Conservation (phyloP, 2,329 filamentous ascomycete genomes). For the Penicillium sp. region DNA sequence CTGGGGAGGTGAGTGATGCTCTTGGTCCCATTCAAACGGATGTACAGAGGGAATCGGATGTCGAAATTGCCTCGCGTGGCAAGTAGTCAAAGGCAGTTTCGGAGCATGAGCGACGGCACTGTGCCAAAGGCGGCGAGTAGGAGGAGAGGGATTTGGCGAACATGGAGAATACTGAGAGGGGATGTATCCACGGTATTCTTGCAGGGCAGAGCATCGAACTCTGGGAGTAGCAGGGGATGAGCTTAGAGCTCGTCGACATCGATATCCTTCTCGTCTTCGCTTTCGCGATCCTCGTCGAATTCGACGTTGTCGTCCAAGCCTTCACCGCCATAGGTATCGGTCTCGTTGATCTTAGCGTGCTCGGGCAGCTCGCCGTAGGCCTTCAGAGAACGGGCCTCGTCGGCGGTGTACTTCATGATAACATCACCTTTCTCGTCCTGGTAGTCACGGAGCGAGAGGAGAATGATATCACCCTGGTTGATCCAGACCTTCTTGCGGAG, state of each 20-base stretch:
- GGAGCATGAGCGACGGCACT: conserved; percentile 15
- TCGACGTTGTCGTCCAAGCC: conserved; percentile 98
- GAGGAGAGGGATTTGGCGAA: conserved; percentile 17
- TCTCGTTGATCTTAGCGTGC: conserved; percentile 99
- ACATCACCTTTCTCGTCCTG: conserved; percentile 93
- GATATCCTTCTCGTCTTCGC: conserved; percentile 71
- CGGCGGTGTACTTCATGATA: conserved; percentile 91
- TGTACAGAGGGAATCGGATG: conserved; percentile 10
- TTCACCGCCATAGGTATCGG: conserved; percentile 82
- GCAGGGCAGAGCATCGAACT: conserved; percentile 31
- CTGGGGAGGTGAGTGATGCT: conserved; percentile 6
- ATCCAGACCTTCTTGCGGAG: conserved; percentile 99
- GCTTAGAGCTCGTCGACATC: conserved; percentile 92
- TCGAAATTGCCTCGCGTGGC: conserved; percentile 4
- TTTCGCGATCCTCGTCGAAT: conserved; percentile 88
- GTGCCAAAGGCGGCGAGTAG: conserved; percentile 14
- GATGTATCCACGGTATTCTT: conserved; percentile 24
- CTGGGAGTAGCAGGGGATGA: conserved; percentile 19
- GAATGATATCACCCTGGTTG: conserved; percentile 95
- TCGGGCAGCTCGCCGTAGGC: conserved; percentile 97
- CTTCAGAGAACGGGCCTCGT: conserved; percentile 93
- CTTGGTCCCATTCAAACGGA: conserved; percentile 12
- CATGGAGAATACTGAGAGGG: conserved; percentile 20
- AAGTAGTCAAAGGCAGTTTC: conserved; percentile 9
- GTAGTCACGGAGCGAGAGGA: conserved; percentile 84